Conservation (phyloP, 257 asterid species). For the Gardenia jasminoides region DNA sequence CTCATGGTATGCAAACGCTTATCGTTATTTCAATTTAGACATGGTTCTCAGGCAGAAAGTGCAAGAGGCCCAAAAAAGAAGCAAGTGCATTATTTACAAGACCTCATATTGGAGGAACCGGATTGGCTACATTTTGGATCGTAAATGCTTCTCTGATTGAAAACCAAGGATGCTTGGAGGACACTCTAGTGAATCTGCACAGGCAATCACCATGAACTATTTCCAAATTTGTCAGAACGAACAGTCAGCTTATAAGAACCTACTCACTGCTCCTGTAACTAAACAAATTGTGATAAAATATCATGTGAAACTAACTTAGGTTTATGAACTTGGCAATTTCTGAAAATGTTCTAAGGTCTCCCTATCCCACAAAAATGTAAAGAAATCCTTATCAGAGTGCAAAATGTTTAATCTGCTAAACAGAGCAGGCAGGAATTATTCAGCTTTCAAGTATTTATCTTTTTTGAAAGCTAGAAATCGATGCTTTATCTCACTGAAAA, state of each 20-base stretch:
- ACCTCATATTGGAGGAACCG: conserved; percentile 95
- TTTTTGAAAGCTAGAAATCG: conserved; percentile 80
- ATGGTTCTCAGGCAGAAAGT: conserved; percentile 15
- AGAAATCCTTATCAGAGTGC: neutral
- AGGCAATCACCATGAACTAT: conserved; percentile 97
- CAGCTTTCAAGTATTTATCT: conserved; percentile 71
- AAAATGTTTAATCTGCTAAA: neutral
- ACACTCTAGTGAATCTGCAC: conserved; percentile 97
- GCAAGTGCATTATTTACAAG: neutral
- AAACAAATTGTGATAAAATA: neutral
- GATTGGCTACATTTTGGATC: conserved; percentile 84
- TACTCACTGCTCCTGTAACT: neutral
- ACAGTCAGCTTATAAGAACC: conserved; percentile 28
- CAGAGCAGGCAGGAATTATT: conserved; percentile 4
- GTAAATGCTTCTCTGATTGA: conserved; percentile 93
- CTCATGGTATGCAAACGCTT: neutral
- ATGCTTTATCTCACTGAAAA: conserved; percentile 64
- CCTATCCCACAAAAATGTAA: conserved; percentile 39
- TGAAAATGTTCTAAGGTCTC: conserved; percentile 59
- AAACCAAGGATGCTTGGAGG: conserved; percentile 88
- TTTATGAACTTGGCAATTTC: conserved; percentile 60
- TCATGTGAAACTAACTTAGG: conserved; percentile 62
- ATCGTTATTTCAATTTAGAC: neutral
- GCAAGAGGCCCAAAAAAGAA: neutral
- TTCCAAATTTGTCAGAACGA: conserved; percentile 39